Conservation (phyloP, 805 yeast genomes). For the Starmerella scarabaei region DNA sequence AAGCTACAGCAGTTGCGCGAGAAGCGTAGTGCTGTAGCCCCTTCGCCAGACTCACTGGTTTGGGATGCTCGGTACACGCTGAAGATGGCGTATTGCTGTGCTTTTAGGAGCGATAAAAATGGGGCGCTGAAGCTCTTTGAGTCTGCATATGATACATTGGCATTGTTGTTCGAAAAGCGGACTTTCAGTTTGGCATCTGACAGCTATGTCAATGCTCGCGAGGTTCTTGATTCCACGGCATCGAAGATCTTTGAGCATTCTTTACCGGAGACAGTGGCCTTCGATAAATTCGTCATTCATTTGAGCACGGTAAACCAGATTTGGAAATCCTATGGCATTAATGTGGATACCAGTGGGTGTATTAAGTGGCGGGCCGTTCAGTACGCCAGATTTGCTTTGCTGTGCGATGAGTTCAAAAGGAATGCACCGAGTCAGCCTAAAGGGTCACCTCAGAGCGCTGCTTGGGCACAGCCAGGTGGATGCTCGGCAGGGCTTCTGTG, state of each 20-base stretch:
- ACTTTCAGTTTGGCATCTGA: constrained; percentile 5
- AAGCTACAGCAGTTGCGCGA: constrained; percentile 16
- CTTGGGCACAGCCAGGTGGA: constrained; percentile 8
- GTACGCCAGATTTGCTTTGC: constrained; percentile 46
- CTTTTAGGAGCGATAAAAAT: constrained; percentile 38
- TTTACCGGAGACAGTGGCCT: constrained; percentile 39
- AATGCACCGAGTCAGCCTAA: neutral
- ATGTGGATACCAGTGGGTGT: constrained; percentile 16
- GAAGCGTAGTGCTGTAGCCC: constrained; percentile 17
- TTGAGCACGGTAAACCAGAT: constrained; percentile 37
- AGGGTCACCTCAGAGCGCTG: constrained; percentile 2
- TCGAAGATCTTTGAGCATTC: constrained; percentile 51
- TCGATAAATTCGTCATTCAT: constrained; percentile 53
- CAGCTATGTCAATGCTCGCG: constrained; percentile 16
- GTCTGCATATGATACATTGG: constrained; percentile 39
- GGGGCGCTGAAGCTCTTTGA: constrained; percentile 40
- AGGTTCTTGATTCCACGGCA: constrained; percentile 45
- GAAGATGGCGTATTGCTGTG: constrained; percentile 40
- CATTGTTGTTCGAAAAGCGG: constrained; percentile 29
- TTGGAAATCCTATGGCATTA: constrained; percentile 17
- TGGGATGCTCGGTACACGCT: constrained; percentile 42
- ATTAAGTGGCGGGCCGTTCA: constrained; percentile 52
- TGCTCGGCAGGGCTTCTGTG: constrained; percentile 17
- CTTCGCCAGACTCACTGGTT: constrained; percentile 23
- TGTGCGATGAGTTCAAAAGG: constrained; percentile 5